Evolutionary conservation across 257 asterid genomes (phyloP).

Genomic region (Solanum arcanum): DNA sequence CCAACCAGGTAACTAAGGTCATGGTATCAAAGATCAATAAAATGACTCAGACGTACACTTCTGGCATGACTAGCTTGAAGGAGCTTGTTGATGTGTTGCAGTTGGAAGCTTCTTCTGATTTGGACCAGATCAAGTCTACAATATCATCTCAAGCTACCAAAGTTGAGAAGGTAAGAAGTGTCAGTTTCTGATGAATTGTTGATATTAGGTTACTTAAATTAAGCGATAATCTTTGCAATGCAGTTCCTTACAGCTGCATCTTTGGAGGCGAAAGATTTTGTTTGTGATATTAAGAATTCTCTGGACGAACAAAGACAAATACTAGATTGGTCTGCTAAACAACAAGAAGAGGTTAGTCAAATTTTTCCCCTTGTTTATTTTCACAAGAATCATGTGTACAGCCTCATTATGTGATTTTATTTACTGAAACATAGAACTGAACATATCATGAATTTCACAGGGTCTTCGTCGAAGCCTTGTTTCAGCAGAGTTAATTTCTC

Average conservation of each 20-base stretch:
- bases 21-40: constrained; percentile 53
- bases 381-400: neutral
- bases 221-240: neutral
- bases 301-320: constrained; percentile 43
- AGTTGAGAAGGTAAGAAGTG: constrained; percentile 44
- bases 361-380: neutral
- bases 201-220: neutral
- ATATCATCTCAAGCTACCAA: constrained; percentile 32
- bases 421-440: neutral
- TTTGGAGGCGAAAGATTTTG: constrained; percentile 49
- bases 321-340: constrained; percentile 51
- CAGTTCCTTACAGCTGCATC: constrained; percentile 48
- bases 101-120: constrained; percentile 43
- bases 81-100: constrained; percentile 33
- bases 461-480: constrained; percentile 42
- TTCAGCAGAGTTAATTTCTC: constrained; percentile 56
- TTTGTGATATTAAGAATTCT: constrained; percentile 42
- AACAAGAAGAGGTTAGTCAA: constrained; percentile 48
- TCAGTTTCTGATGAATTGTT: neutral
- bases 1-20: constrained; percentile 39
- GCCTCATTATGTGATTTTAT: neutral
- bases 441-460: constrained; percentile 10
- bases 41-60: constrained; percentile 35
- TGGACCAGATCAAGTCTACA: constrained; percentile 42
- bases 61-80: constrained; percentile 36